phyloP scores from a whole-genome alignment of 106 monocot genomes.

The Dendrobium officinale region DNA sequence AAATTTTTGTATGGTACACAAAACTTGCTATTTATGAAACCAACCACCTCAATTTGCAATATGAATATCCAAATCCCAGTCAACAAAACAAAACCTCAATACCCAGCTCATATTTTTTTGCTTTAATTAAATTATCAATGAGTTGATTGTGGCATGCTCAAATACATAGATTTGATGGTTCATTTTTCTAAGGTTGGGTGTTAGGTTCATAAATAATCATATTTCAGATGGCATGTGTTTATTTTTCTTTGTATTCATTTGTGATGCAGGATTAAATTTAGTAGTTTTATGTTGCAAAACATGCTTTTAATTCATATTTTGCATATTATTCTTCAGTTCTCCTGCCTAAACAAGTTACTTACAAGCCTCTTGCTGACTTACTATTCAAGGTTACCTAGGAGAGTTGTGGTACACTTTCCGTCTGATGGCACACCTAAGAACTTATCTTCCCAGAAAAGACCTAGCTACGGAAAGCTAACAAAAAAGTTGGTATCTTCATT shows the following conservation, averaged over 20 bases:
- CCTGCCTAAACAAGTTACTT: background rate
- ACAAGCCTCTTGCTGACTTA: background rate
- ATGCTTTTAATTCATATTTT: background rate
- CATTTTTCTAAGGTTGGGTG: background rate
- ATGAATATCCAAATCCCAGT: background rate
- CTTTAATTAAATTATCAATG: background rate
- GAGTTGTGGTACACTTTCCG: constrained; percentile 14
- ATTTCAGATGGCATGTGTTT: background rate
- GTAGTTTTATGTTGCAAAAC: background rate
- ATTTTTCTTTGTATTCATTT: background rate
- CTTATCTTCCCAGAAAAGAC: constrained; percentile 50
- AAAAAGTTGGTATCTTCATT: constrained; percentile 55
- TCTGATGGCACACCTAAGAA: constrained; percentile 31
- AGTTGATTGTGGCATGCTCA: background rate
- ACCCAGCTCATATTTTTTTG: background rate
- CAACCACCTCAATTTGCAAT: background rate
- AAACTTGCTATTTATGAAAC: background rate
- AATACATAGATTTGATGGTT: background rate
- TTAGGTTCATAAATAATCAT: background rate
- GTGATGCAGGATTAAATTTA: background rate
- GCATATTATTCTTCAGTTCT: background rate
- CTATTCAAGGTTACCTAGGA: constrained; percentile 29
- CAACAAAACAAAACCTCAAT: background rate
- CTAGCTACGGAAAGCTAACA: constrained; percentile 53
- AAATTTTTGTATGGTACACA: background rate